Evolutionary conservation across 495 filamentous ascomycete species (phyloP), one percentile per base, ranked within the genome.

Genomic region (Thermothielavioides terrestris): DNA sequence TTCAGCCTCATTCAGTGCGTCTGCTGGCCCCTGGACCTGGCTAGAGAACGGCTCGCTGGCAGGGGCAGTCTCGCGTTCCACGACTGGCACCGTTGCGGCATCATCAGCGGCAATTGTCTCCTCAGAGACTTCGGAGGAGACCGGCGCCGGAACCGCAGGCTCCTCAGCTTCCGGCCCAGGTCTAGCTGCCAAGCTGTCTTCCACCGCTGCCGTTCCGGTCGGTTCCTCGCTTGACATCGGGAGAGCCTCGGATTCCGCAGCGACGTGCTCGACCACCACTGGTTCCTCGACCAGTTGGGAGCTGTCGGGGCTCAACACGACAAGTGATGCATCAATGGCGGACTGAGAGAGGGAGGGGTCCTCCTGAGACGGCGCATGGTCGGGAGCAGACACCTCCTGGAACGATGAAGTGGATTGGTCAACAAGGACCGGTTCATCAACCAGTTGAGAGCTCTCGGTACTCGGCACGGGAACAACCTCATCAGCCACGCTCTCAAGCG

Each of bases 321-420:
- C 53, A 6, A 46, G 7, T 9, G 47, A 40, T 3, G 35, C 42
- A 25, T 42, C 53, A 10, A 30, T 7, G 35, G 52, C 35, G 12
- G 40, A 21, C 1, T 20, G 30, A 21, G 48, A 2, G 4, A 26
- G 22, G n/a, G 50, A 18, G 17, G 28, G 17, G 22, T 23, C 32
- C 21, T 47, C 54, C 26, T 52, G 40, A 17, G 23, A 12, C 12
- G 26, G 28, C n/a, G 43, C 25, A 27, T 37, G 37, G 10, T 42
- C 55, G 21, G 52, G 20, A n/a, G 44, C 42, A 15, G 49, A 45
- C 12, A 37, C 44, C 18, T 57, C 36, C 9, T 44, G 46, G 20
- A 57, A 23, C 31, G 54, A 51, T 17, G 47, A 32, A 14, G 42
- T 28, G 31, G 57, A 52, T 18, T 53, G 57, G 21, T 56, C 49